Evolutionary conservation across 345 rosid species (phyloP).

Genomic region (Rhizophora apiculata): DNA sequence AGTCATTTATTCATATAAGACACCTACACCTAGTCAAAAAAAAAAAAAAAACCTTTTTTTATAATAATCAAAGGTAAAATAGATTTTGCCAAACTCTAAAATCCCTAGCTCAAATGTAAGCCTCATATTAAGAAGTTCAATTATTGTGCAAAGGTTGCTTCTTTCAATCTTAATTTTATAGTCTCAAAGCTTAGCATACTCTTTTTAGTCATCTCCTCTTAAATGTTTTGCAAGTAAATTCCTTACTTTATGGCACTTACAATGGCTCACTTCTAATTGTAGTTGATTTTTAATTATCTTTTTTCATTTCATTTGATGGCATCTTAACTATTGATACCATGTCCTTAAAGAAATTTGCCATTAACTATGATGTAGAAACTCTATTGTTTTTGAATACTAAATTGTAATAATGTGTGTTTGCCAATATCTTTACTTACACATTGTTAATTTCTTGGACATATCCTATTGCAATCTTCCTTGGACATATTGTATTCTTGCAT

Average conservation of each 20-base stretch:
- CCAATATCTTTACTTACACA: neutral
- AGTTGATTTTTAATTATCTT: neutral
- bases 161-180: neutral
- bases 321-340: no score
- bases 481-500: neutral
- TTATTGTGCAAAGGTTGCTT: neutral
- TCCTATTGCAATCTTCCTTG: neutral
- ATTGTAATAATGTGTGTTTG: no score
- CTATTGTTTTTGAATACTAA: no score
- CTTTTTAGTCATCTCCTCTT: neutral
- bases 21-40: neutral
- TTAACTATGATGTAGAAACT: no score
- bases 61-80: neutral
- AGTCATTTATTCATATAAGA: neutral
- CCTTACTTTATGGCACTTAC: neutral
- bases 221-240: accelerated
- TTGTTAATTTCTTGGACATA: neutral
- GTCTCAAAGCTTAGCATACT: neutral
- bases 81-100: neutral
- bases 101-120: neutral
- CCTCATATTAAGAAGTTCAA: no score
- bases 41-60: neutral
- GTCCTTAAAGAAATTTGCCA: no score
- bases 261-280: neutral
- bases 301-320: neutral